Base-by-base conservation (phyloP, 1,139 yeast genomes). In the Diutina sp. region DNA sequence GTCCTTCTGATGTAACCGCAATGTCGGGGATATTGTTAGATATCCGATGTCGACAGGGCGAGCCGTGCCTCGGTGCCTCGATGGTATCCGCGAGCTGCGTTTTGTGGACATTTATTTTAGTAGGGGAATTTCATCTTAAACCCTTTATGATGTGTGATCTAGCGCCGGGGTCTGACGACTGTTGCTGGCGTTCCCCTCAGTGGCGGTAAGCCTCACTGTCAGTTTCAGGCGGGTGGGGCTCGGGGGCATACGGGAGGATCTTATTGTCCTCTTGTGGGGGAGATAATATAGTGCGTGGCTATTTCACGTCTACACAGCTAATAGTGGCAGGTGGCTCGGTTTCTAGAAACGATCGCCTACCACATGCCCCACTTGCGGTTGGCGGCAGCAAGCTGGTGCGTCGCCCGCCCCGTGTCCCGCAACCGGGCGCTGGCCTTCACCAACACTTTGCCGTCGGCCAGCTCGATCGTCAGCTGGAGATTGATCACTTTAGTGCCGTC, bases 331-430 rank as follows among this genome's bases (percentile, higher is more conserved):
- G 41, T 11, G 4, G 12, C 11, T 2, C 1, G n/a, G 25, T 21
- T 21, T 21, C 25, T 21, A 21, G 41, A 35, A 35, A 9, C 41
- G 41, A 35, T 35, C 41, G 3, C 12, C 38, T 35, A 35, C 41
- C 41, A 47, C n/a, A 47, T 14, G n/a, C 51, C 35, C 51, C 51
- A 47, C n/a, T 11, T 12, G 16, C 38, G 16, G 29, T 47, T 47
- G 11, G 28, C 51, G 21, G 51, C 35, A 11, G 51, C 51, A 6
- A 47, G 25, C 11, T 25, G 51, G 18, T 14, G 55, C 38, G 68
- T 64, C 3, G 71, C 74, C 55, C 76, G 61, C 4, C 78, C 79
- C 0, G 79, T 76, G 56, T 76, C 76, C 51, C 68, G 68, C 55
- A 76, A 64, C 8, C 65, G 55, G 2, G 79, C 79, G 21, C 65